Conservation (phyloP, 192 early-diverging fungal species). For the Diversispora eburnea region DNA sequence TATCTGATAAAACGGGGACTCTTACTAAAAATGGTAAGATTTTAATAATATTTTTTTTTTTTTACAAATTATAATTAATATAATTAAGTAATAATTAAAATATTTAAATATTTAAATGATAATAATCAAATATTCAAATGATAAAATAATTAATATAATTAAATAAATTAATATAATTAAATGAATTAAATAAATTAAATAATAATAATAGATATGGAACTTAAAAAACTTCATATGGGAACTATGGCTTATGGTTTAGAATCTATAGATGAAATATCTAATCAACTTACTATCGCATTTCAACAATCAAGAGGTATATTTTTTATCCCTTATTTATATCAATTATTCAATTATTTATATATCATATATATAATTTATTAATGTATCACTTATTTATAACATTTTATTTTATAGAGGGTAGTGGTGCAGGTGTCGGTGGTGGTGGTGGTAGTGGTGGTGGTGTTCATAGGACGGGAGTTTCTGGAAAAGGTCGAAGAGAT, state of each 20-base stretch:
- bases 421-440: neutral
- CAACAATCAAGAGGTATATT: conserved; percentile 34
- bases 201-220: conserved; percentile 89
- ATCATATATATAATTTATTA: neutral
- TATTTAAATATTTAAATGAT: too few relatives aligned
- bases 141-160: too few relatives aligned
- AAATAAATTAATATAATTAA: too few relatives aligned
- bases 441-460: conserved; percentile 23
- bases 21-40: conserved; percentile 81
- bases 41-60: too few relatives aligned
- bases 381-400: neutral
- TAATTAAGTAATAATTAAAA: too few relatives aligned
- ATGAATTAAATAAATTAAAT: too few relatives aligned
- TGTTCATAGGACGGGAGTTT: conserved; percentile 30
- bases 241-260: conserved; percentile 89
- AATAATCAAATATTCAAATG: too few relatives aligned
- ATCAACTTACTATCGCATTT: conserved; percentile 59
- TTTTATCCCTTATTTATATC: neutral
- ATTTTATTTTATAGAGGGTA: conserved; percentile 1
- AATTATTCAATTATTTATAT: neutral
- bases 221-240: conserved; percentile 92
- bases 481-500: conserved; percentile 68
- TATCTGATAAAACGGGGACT: conserved; percentile 96
- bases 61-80: too few relatives aligned
- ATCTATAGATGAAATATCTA: conserved; percentile 84